Evolutionary conservation across 257 asterid genomes (phyloP), one percentile per base, ranked within the genome.

Genomic region (Primulina tabacum): DNA sequence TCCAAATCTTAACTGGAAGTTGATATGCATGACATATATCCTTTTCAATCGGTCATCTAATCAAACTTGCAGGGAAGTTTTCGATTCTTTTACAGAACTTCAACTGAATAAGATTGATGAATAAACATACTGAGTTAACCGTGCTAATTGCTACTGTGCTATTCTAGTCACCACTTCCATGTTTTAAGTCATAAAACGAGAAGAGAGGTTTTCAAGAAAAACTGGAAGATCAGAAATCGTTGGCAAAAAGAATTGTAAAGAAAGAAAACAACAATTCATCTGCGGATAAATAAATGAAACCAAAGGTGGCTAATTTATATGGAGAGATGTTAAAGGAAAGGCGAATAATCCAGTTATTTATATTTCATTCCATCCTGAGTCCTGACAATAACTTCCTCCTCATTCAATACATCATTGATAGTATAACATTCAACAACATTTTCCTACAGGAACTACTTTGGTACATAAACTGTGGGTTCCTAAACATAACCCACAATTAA

Each of bases 291-390:
- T 14, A 26, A 10, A n/a, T 32, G 18, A 35, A 64, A 56, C 64
- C 62, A 37, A 32, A 61, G 24, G 32, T 11, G 58, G 12, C 53
- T 7, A 24, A 64, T 59, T 43, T 43, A 12, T 11, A 43, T 17
- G 6, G 12, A 43, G n/a, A 43, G n/a, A 11, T 1, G 1, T 12
- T 0, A 43, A 57, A 55, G 67, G 50, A 29, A 30, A 61, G 32
- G 32, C 9, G 34, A 12, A 47, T 7, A 24, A 64, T 59, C 75
- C 70, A 43, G 16, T 32, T 24, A 63, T 20, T 59, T 37, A 60
- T 2, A 69, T 37, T 9, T 16, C 60, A 69, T 37, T 35, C 35
- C 11, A 8, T 37, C 20, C 56, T 47, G 20, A 47, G 56, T 47
- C 20, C 40, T 28, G 29, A 52, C 30, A 69, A 12, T 18, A 4